Base-by-base conservation (phyloP, 2,329 filamentous ascomycete species). In the Gnomoniopsis smithogilvyi region DNA sequence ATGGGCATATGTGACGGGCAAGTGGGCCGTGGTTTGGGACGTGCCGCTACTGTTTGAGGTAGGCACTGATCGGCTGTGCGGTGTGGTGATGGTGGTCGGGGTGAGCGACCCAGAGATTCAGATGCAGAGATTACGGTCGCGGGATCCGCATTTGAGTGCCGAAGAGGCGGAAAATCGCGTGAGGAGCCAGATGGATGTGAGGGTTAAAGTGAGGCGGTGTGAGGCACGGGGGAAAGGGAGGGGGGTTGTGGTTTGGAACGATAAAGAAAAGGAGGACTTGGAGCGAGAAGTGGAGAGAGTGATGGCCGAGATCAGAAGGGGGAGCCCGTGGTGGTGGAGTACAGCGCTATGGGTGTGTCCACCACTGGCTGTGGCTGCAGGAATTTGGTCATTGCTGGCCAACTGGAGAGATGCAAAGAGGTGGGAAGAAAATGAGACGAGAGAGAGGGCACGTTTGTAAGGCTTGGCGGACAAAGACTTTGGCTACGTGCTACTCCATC, bases 41-140 rank as follows among this genome's bases (percentile, higher is more conserved):
- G 88, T 99, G 10, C 95, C 95, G 54, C 78, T 99, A 56, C 80
- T 99, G 46, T 97, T 97, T 67, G 95, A 99, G 79, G 89, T 86
- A 66, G 86, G 87, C 2, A 87, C 96, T 74, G 95, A 99, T 73
- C 78, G 86, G 45, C 84, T 96, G 65, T 97, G 93, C 69, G 92
- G 92, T 3, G 87, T 86, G 0, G 89, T 96, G 17, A 75, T 96
- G 61, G 92, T 99, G 0, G 94, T 98, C 2, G 92, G 89, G 0
- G 92, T 98, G 21, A 79, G 76, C 12, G 91, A 96, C 66, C 88
- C 91, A 0, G 83, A 81, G 62, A 82, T 93, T 50, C 95, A 99
- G 79, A 94, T 97, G 83, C 76, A 82, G 68, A 79, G 95, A 59
- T 74, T 99, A 60, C 81, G 87, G 66, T 85, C 83, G 17, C 78